Percentiles rank a stretch among this genome's conserved stretches.
phyloP scores from a whole-genome alignment of 495 filamentous ascomycete species.

The Tuber borchii region DNA sequence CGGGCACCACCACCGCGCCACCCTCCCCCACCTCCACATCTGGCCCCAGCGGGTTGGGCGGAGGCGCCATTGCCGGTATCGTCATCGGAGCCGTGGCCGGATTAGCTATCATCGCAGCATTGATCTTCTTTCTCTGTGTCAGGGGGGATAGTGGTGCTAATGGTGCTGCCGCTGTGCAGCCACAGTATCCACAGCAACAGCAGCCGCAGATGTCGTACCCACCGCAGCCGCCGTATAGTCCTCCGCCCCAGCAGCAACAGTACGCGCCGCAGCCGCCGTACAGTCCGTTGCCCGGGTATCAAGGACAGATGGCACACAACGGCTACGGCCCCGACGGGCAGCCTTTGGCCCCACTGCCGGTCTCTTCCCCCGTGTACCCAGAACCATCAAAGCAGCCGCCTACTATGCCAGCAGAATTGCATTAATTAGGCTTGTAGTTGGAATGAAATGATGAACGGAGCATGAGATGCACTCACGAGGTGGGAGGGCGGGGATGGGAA shows the following conservation, averaged over 20 bases:
- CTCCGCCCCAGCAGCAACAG: constrained; percentile 1
- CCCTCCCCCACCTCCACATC: background rate
- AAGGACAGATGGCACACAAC: background rate
- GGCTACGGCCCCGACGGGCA: background rate
- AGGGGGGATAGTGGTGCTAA: background rate
- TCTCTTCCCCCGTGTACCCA: background rate
- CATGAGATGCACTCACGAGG: background rate
- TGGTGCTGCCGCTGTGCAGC: background rate
- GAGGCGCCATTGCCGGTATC: constrained; percentile 16
- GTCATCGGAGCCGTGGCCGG: constrained; percentile 10
- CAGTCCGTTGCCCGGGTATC: background rate
- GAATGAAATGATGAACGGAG: background rate
- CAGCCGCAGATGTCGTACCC: background rate
- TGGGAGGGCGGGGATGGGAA: background rate
- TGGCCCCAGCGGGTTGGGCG: background rate
- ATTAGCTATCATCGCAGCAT: constrained; percentile 4
- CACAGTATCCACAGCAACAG: background rate
- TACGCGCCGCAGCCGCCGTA: constrained; percentile 6
- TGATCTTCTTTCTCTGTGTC: constrained; percentile 9
- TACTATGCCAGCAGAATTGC: background rate
- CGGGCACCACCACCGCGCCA: background rate
- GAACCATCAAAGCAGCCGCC: background rate
- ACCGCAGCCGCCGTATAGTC: background rate
- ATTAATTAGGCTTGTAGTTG: background rate
- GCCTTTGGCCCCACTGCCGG: background rate